phyloP scores from a whole-genome alignment of 2,329 filamentous ascomycete genomes.

The Penicillium sp. region DNA sequence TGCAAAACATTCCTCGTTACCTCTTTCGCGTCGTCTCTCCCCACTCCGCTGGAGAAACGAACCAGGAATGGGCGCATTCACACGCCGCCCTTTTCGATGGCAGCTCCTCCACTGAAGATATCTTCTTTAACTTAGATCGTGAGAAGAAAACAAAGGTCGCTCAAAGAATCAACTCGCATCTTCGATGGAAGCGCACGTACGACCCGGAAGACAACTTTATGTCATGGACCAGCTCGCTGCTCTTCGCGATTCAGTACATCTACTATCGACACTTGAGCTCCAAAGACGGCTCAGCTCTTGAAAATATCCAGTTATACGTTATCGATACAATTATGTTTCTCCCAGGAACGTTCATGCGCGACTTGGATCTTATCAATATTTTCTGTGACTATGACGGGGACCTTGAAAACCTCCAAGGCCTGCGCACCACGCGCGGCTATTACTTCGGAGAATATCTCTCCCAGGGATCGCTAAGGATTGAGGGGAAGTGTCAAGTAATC shows the following conservation, averaged over 20 bases:
- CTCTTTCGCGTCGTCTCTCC: neutral
- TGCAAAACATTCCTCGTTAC: neutral
- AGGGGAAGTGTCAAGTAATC: neutral
- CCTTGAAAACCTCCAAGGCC: neutral
- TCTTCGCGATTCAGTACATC: neutral
- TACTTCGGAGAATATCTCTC: constrained; percentile 1
- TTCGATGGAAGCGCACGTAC: neutral
- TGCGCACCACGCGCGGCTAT: neutral
- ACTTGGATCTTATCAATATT: neutral
- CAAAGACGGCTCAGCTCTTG: neutral
- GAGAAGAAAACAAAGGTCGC: neutral
- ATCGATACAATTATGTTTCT: neutral
- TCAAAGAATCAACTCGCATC: neutral
- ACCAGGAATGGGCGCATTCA: neutral
- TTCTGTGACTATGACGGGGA: neutral
- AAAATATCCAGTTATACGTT: neutral
- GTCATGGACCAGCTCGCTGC: neutral
- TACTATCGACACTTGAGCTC: neutral
- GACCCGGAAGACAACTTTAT: neutral
- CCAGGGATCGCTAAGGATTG: neutral
- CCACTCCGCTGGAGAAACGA: neutral
- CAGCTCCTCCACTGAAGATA: neutral
- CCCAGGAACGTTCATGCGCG: neutral
- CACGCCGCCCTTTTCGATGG: neutral
- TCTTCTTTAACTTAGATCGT: neutral